Evolutionary conservation across 2,329 filamentous ascomycete genomes (phyloP).

Genomic region (Drechslerella stenobrocha): DNA sequence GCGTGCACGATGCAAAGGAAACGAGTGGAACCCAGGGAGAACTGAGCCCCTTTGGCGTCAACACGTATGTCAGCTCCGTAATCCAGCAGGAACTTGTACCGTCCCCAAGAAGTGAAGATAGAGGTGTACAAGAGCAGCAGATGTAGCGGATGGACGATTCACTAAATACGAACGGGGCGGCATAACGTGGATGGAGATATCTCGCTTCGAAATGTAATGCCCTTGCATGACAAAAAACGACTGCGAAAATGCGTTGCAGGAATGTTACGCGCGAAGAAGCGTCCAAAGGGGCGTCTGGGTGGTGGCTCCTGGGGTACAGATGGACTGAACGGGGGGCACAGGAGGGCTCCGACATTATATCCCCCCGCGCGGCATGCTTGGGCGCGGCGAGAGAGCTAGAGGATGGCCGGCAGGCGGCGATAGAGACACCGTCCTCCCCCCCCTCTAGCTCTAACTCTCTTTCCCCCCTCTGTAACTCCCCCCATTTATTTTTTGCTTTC

Average conservation of each 20-base stretch:
- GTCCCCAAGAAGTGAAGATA: background rate
- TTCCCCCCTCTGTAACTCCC: too few relatives aligned
- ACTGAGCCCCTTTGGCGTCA: conserved; percentile 35
- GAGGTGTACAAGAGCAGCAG: background rate
- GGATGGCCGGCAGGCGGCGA: too few relatives aligned
- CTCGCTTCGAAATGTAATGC: conserved; percentile 48
- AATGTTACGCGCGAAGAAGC: conserved; percentile 34
- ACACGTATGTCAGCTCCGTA: conserved; percentile 10
- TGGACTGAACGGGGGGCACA: too few relatives aligned
- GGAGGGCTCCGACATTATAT: too few relatives aligned
- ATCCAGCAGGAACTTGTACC: conserved; percentile 8
- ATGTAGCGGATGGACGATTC: conserved; percentile 1
- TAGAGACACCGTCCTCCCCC: too few relatives aligned
- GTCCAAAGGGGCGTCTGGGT: background rate
- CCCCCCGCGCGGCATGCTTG: too few relatives aligned
- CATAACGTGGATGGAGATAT: conserved; percentile 49
- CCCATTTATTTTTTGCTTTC: too few relatives aligned
- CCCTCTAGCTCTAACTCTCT: too few relatives aligned
- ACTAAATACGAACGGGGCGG: conserved; percentile 10
- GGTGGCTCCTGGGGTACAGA: too few relatives aligned
- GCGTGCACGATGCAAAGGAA: background rate
- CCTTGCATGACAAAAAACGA: conserved; percentile 44
- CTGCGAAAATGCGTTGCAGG: conserved; percentile 44
- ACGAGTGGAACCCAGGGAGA: conserved; percentile 24
- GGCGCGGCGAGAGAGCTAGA: too few relatives aligned